Base-by-base conservation (phyloP, 2,329 filamentous ascomycete species). In the Ceratocystis variospora region DNA sequence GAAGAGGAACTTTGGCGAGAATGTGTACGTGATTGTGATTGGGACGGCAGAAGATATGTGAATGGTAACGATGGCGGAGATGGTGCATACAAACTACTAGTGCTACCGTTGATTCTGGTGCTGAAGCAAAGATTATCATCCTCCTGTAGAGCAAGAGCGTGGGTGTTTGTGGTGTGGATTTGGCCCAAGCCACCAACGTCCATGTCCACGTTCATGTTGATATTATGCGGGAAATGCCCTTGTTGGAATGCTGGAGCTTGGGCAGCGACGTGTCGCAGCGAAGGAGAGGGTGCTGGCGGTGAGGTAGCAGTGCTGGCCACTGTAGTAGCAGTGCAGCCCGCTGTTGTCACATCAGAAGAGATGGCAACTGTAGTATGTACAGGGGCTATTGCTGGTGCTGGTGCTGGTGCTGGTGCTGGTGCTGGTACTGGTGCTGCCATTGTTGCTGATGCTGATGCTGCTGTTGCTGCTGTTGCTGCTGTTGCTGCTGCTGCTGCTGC, bases 1-100 rank as follows among this genome's bases (percentile, higher is more conserved):
- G 62, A 50, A 15, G 44, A 61, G 25, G 66, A 67, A 67, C 64
- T 64, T 37, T 63, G 62, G 28, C 66, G 66, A 63, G 66, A 67
- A 67, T 67, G 62, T 19, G 62, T 33, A 8, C 66, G 53, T 53
- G 65, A 66, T 50, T 46, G 61, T n/a, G 45, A 33, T 8, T 37
- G 55, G 37, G 55, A 44, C 61, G 5, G 37, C 8, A 19, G 44
- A 25, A 12, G 22, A 31, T 22, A 12, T 50, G 46, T 22, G 3
- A 25, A 12, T 28, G 53, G 28, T 12, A 8, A 17, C 10, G 17
- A 25, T 25, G 25, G 22, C 5, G 22, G 31, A 50, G 61, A 33
- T 50, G 41, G 44, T 19, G 61, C 8, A 17, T 45, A 19, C 50
- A 37, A 37, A 25, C 12, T 12, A 44, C 31, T 25, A 7, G 61